Base-by-base conservation (phyloP, 176 grass and related monocot species). In the Rhynchospora breviuscula region DNA sequence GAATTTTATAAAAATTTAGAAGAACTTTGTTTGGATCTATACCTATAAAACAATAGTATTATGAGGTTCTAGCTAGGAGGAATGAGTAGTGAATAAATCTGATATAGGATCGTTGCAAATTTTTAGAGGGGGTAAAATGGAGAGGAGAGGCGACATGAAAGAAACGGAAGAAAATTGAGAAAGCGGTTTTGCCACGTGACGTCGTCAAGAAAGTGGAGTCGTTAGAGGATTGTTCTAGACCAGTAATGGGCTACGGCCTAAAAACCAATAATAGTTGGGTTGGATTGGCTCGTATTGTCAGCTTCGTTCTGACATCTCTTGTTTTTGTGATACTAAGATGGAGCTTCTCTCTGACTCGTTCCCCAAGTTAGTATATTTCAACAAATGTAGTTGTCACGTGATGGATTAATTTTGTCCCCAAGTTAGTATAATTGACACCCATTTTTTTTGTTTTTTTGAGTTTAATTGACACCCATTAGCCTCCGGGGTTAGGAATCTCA, bases 221-320 rank as follows among this genome's bases (percentile, higher is more conserved):
- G 71, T 74, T 75, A 47, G 8, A 52, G 51, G 21, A 54, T 14
- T 14, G 22, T 76, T 76, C 46, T 53, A 76, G 22, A 76, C 53
- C 53, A 0, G 12, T 8, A 68, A 76, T 76, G 72, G 72, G 72
- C 12, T 29, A 13, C 48, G 22, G 48, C 72, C 72, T 76, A 77
- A 78, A 77, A 56, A 18, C 45, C 10, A 2, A 10, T 2, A 7
- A 17, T 51, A 25, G 7, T 77, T 77, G 72, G 13, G 49, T 56
- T 77, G 72, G 70, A n/a, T 15, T 53, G 48, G 48, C 22, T 47
- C 10, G 69, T 13, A 53, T 77, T 77, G 73, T 78, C 73, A 78
- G 7, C 23, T 78, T 78, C 14, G 73, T 1, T 57, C 56, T 57
- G 51, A 78, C 73, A 25, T 40, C 35, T 40, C 3, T 40, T 40